Evolutionary conservation across 768 basidiomycete species (phyloP).

Genomic region (Lactarius akahatsu): DNA sequence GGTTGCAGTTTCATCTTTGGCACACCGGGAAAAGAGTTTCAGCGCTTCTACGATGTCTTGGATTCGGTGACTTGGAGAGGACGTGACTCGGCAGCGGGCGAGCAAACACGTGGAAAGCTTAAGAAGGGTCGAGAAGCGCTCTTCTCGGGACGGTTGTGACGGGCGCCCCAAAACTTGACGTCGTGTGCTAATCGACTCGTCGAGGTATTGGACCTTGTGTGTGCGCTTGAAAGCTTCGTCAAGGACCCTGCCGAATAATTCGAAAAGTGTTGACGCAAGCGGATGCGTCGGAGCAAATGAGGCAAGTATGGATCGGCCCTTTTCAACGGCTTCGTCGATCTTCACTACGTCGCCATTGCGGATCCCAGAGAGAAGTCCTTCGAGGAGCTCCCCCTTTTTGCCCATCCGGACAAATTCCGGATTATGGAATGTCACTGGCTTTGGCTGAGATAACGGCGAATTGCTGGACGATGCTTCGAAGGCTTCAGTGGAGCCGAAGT

Average conservation of each 20-base stretch:
- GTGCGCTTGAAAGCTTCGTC: background rate
- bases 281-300: background rate
- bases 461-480: background rate
- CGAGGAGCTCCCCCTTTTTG: background rate
- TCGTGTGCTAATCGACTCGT: background rate
- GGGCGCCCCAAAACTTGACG: background rate
- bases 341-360: background rate
- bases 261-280: background rate
- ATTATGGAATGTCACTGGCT: background rate
- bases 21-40: background rate
- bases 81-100: background rate
- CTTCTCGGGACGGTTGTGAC: background rate
- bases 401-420: background rate
- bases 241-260: background rate
- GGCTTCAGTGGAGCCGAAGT: background rate
- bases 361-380: background rate
- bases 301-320: background rate
- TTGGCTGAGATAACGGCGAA: background rate
- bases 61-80: no score
- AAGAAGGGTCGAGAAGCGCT: background rate
- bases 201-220: background rate
- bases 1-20: no score
- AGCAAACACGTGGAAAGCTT: background rate
- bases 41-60: background rate
- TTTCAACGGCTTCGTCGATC: background rate